A percentile compares a stretch with the other conserved stretches of the same genome.
These are phyloP conservation scores for Paracamarosporium sp. DNA, from an alignment of 2,329 filamentous ascomycete species.

Conservation along the genomic window DNA sequence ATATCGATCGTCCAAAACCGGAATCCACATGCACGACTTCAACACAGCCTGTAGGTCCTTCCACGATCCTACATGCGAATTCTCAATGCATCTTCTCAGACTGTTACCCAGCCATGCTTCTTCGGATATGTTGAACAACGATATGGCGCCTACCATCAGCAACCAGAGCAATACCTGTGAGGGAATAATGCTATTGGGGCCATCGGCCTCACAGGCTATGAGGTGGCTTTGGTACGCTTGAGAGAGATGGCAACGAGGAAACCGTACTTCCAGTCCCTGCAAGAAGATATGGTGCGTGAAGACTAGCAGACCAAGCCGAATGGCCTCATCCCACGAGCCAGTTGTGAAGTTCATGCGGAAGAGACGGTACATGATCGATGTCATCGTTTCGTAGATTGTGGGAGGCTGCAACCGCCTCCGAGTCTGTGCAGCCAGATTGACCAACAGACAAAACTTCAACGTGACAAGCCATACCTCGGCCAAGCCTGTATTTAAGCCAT, in stretches of 20 bases:
- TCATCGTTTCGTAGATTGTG: constrained; percentile 42
- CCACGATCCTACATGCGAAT: not conserved
- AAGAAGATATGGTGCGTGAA: constrained; percentile 51
- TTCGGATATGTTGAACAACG: not conserved
- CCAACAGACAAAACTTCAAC: constrained; percentile 30
- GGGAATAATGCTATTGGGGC: too few species aligned
- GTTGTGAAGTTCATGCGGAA: constrained; percentile 21
- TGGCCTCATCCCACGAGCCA: constrained; percentile 36
- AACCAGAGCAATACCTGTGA: constrained; percentile 22
- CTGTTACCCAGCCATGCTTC: not conserved
- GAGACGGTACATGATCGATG: constrained; percentile 51
- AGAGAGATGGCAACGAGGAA: constrained; percentile 23
- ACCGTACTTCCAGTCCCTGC: constrained; percentile 40
- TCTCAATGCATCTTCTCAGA: not conserved
- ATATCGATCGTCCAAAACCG: not conserved
- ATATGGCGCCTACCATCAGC: constrained; percentile 19
- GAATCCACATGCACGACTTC: not conserved
- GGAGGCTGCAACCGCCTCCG: constrained; percentile 23
- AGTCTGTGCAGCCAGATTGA: constrained; percentile 31
- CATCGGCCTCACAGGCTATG: not conserved
- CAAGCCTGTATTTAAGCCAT: constrained; percentile 19
- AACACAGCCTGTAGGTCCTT: not conserved
- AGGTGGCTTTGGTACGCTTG: not conserved
- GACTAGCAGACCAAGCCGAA: constrained; percentile 50
- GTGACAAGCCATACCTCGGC: constrained; percentile 30